Evolutionary conservation across 2,329 filamentous ascomycete species (phyloP).

Genomic region (Xylariaceae sp.): DNA sequence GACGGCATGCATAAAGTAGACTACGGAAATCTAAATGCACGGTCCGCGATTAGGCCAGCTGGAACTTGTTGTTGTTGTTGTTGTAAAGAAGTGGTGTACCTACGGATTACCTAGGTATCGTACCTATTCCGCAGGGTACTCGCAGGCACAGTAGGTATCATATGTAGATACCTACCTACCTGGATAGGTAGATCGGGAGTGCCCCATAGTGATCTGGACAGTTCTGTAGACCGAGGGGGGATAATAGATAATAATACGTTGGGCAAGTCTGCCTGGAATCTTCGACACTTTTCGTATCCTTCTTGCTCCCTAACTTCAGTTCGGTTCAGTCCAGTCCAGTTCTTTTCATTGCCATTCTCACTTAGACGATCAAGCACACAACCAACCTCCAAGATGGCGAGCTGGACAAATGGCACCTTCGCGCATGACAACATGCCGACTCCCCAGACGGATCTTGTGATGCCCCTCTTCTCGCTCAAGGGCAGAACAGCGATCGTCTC

Average conservation of each 20-base stretch:
- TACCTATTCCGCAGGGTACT: neutral
- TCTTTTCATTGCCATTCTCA: no score
- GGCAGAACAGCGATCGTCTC: constrained; percentile 66
- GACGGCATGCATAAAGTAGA: neutral
- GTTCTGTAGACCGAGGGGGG: neutral
- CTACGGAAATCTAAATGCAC: neutral
- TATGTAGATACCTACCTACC: neutral
- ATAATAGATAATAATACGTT: neutral
- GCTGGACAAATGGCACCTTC: constrained; percentile 47
- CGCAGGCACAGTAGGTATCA: neutral
- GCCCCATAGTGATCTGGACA: neutral
- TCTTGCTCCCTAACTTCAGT: neutral
- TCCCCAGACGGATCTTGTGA: constrained; percentile 45
- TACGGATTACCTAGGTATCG: neutral
- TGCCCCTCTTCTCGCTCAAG: constrained; percentile 64
- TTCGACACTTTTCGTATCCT: neutral
- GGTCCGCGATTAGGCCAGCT: neutral
- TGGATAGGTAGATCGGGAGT: neutral
- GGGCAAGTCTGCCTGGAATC: neutral
- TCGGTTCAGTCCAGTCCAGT: neutral
- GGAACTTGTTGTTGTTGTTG: neutral
- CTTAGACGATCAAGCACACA: neutral
- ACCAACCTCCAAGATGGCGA: constrained; percentile 33
- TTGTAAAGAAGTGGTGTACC: neutral
- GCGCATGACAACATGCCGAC: constrained; percentile 50